Conservation (phyloP, 2,329 filamentous ascomycete species). For the Fusarium keratoplasticum region DNA sequence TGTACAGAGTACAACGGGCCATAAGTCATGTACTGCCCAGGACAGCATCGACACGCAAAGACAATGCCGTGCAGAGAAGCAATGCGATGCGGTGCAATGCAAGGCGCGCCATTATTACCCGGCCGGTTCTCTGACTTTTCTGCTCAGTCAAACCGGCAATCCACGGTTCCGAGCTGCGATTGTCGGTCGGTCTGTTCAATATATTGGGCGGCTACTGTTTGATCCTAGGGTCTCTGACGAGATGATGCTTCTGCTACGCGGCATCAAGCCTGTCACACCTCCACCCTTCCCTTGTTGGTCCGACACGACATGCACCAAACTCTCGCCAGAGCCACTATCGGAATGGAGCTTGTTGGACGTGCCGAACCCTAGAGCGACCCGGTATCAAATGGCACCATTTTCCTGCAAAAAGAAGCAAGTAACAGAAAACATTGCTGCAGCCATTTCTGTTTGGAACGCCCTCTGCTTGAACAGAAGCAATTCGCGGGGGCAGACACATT, state of each 20-base stretch:
- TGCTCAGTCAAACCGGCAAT: neutral
- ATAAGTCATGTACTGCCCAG: conserved; percentile 8
- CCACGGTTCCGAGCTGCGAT: neutral
- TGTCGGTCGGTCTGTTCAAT: conserved; percentile 5
- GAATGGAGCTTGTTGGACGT: conserved; percentile 10
- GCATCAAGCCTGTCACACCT: conserved; percentile 10
- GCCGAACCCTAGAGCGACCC: conserved; percentile 1
- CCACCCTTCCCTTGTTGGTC: conserved; percentile 5
- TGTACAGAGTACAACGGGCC: conserved; percentile 4
- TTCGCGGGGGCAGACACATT: conserved; percentile 31
- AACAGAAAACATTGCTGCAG: conserved; percentile 34
- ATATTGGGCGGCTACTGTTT: conserved; percentile 20
- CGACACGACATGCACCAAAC: neutral
- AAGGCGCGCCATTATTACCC: conserved; percentile 22
- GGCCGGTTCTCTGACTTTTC: conserved; percentile 11
- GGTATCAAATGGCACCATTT: conserved; percentile 40
- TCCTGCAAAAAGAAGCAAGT: conserved; percentile 32
- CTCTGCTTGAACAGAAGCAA: conserved; percentile 34
- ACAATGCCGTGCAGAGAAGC: conserved; percentile 15
- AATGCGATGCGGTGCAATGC: conserved; percentile 10
- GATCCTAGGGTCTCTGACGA: conserved; percentile 15
- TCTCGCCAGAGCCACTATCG: neutral
- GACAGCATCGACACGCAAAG: conserved; percentile 4
- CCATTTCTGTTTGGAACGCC: conserved; percentile 29
- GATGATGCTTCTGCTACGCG: conserved; percentile 6